Conservation (phyloP, 2,329 filamentous ascomycete species). For the Monilinia aucupariae region DNA sequence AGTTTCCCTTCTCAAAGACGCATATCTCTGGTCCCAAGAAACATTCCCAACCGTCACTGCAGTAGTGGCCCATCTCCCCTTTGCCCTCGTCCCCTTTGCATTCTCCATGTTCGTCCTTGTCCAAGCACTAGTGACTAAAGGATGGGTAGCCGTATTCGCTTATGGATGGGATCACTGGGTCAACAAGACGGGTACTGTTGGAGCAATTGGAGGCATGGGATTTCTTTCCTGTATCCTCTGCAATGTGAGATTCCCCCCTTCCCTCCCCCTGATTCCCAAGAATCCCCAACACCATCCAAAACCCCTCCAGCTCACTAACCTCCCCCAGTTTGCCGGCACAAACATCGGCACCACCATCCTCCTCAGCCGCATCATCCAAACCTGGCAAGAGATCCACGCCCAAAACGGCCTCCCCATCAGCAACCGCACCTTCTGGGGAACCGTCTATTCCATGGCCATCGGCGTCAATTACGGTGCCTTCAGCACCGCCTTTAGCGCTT, state of each 20-base stretch:
- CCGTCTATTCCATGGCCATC: conserved; percentile 68
- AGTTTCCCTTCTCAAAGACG: conserved; percentile 42
- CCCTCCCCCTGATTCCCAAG: neutral
- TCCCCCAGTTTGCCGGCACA: conserved; percentile 63
- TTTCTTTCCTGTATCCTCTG: conserved; percentile 66
- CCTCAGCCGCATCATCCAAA: conserved; percentile 63
- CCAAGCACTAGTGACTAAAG: conserved; percentile 65
- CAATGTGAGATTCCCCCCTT: conserved; percentile 51
- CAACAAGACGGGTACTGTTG: conserved; percentile 60
- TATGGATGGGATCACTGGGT: conserved; percentile 72
- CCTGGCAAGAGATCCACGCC: conserved; percentile 58
- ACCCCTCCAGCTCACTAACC: neutral
- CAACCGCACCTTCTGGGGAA: conserved; percentile 65
- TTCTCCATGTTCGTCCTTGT: conserved; percentile 72
- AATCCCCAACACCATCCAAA: conserved; percentile 15
- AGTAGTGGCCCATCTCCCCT: conserved; percentile 60
- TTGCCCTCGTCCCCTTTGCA: conserved; percentile 64
- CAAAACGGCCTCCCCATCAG: conserved; percentile 46
- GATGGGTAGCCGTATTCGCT: conserved; percentile 69
- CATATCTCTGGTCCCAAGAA: conserved; percentile 56
- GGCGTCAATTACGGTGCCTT: conserved; percentile 73
- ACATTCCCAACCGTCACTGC: conserved; percentile 66
- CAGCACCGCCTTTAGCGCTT: conserved; percentile 66
- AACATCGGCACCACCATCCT: conserved; percentile 74
- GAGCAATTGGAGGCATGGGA: conserved; percentile 65